Percentiles rank a stretch among this genome's conserved stretches.
phyloP scores from a whole-genome alignment of 129 eudicot genomes.

The Smallanthus sonchifolius region DNA sequence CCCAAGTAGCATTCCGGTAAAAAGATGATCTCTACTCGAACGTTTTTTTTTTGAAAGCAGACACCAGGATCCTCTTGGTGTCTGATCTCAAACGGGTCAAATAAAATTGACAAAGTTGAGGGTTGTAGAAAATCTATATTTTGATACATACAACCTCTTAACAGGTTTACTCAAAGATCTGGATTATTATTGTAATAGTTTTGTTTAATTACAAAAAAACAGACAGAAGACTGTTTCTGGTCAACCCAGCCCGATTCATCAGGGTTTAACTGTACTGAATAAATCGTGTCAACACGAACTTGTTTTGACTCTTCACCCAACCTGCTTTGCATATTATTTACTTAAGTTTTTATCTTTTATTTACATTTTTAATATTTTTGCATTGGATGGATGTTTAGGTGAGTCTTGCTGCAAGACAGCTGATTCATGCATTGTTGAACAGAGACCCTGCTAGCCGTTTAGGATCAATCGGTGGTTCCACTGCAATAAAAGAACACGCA shows the following conservation, averaged over 20 bases:
- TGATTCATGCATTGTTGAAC: slow-evolving; percentile 72
- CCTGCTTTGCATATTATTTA: background rate
- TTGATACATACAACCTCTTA: background rate
- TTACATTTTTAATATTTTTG: background rate
- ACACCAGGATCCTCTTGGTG: too few species aligned
- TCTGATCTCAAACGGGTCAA: background rate
- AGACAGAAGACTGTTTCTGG: background rate
- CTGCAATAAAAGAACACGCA: slow-evolving; percentile 76
- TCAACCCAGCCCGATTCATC: background rate
- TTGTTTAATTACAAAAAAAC: background rate
- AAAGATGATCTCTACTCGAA: background rate
- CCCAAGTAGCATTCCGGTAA: slow-evolving; percentile 97
- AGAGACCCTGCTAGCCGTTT: slow-evolving; percentile 85
- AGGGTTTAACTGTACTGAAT: background rate
- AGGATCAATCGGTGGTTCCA: slow-evolving; percentile 85
- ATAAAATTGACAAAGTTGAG: background rate
- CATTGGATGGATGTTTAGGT: slow-evolving; percentile 46
- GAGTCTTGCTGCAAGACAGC: slow-evolving; percentile 87
- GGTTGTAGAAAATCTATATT: background rate
- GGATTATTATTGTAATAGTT: background rate
- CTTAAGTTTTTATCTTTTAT: background rate
- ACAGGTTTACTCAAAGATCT: background rate
- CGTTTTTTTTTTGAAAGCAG: too few species aligned
- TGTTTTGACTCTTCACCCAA: background rate
- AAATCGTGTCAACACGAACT: background rate